Conservation (phyloP, 1,284 basidiomycete species). For the Pseudozyma hubeiensis region DNA sequence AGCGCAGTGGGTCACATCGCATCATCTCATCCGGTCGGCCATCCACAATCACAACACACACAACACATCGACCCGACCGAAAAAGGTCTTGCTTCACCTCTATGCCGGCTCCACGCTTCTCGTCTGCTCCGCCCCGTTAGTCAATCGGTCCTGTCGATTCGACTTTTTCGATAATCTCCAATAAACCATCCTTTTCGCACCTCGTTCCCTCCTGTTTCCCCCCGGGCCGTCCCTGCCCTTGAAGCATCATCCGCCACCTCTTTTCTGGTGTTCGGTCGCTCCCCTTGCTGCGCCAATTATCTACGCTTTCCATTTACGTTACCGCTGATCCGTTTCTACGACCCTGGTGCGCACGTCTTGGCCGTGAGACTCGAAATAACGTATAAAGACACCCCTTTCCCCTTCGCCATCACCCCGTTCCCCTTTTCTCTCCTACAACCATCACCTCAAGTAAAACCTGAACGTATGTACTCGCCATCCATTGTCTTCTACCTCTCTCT, state of each 20-base stretch:
- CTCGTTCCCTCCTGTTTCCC: conserved; percentile 8
- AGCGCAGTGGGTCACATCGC: conserved; percentile 1
- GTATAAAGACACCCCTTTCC: conserved; percentile 38
- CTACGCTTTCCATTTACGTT: conserved; percentile 10
- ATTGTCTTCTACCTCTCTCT: conserved; percentile 6
- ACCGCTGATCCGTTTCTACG: neutral
- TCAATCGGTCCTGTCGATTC: conserved; percentile 7
- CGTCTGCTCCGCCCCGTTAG: neutral
- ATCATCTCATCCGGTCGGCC: conserved; percentile 3
- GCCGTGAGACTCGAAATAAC: conserved; percentile 19
- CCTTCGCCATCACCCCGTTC: conserved; percentile 3
- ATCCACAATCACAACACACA: conserved; percentile 26
- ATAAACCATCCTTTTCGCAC: conserved; percentile 18
- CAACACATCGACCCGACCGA: conserved; percentile 41
- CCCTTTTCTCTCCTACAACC: conserved; percentile 43
- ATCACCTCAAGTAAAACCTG: conserved; percentile 32
- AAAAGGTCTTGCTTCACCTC: neutral
- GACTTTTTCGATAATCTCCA: conserved; percentile 10
- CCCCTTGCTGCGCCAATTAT: conserved; percentile 7
- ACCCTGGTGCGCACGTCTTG: conserved; percentile 13
- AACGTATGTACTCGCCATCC: conserved; percentile 34
- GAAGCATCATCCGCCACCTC: conserved; percentile 12
- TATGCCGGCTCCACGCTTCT: conserved; percentile 9
- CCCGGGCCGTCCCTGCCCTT: neutral
- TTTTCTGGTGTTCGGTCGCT: neutral